These are phyloP conservation scores for Vigna reflexopilosa DNA, from an alignment of 306 rosid genomes.

Conservation along the genomic window DNA sequence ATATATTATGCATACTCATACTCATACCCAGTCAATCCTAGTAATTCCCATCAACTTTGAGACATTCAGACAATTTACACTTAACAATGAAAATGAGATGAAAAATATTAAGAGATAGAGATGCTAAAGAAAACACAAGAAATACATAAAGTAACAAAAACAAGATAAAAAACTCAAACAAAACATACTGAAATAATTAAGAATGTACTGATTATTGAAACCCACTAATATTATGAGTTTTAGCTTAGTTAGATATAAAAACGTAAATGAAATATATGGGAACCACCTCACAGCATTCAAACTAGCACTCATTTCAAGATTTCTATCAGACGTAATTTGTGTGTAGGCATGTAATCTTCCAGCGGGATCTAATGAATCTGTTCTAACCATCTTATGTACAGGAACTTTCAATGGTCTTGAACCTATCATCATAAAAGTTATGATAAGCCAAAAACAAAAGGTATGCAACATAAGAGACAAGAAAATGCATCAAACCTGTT, in stretches of 20 bases:
- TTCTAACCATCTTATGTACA: conserved; percentile 82
- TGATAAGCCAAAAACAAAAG: conserved; percentile 36
- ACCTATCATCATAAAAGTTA: conserved; percentile 50
- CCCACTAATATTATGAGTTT: background rate
- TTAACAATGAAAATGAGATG: background rate
- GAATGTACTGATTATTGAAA: conserved; percentile 14
- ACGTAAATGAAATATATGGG: conserved; percentile 18
- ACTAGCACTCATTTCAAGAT: conserved; percentile 55
- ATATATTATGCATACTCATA: too few species aligned
- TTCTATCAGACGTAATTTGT: conserved; percentile 59
- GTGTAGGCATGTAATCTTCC: conserved; percentile 90
- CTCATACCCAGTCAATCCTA: too few species aligned
- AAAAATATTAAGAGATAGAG: background rate
- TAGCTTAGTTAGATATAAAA: conserved; percentile 23
- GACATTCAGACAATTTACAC: too few species aligned
- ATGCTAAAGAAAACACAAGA: background rate
- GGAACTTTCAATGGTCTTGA: conserved; percentile 82
- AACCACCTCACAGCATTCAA: conserved; percentile 83
- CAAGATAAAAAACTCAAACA: background rate
- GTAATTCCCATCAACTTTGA: too few species aligned
- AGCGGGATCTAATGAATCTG: conserved; percentile 86
- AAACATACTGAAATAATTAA: conserved; percentile 16
- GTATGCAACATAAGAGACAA: conserved; percentile 33
- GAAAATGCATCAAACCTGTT: conserved; percentile 51
- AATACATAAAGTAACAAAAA: conserved; percentile 29